Conservation (phyloP, 495 filamentous ascomycete genomes). For the Cercophora scortea region DNA sequence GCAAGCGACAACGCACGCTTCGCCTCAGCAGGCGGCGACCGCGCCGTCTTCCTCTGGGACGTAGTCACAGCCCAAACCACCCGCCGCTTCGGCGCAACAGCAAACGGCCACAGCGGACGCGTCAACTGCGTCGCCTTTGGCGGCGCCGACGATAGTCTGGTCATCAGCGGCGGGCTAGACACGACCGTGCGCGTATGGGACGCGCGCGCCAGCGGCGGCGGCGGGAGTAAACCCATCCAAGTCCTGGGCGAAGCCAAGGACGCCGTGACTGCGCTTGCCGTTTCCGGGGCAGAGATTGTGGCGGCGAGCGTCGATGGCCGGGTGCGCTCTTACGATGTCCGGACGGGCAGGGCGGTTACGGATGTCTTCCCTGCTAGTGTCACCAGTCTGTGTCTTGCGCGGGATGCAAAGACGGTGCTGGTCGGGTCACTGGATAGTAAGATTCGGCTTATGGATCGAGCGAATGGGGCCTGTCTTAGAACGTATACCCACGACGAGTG, state of each 20-base stretch:
- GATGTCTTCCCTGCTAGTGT: conserved; percentile 63
- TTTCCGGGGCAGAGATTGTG: conserved; percentile 49
- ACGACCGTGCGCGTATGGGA: conserved; percentile 87
- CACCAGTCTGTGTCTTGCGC: conserved; percentile 63
- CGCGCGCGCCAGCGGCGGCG: conserved; percentile 46
- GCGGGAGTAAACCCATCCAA: conserved; percentile 67
- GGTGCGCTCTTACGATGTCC: conserved; percentile 78
- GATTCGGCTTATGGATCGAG: conserved; percentile 74
- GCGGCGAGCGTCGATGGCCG: conserved; percentile 81
- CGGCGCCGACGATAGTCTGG: conserved; percentile 58
- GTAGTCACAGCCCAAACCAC: conserved; percentile 68
- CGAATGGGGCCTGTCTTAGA: conserved; percentile 64
- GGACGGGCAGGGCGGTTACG: conserved; percentile 63
- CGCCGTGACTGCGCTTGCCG: conserved; percentile 56
- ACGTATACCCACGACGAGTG: conserved; percentile 56
- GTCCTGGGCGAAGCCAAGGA: conserved; percentile 72
- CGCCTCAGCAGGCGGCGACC: conserved; percentile 77
- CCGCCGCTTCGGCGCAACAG: conserved; percentile 54
- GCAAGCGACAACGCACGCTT: conserved; percentile 73
- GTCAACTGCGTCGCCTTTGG: conserved; percentile 75
- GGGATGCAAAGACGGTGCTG: conserved; percentile 66
- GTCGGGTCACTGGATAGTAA: conserved; percentile 67
- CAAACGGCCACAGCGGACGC: conserved; percentile 54
- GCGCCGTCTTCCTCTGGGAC: conserved; percentile 89
- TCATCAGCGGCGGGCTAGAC: conserved; percentile 73